Conservation (phyloP, 2,329 filamentous ascomycete genomes). For the Colletotrichum spinosum region DNA sequence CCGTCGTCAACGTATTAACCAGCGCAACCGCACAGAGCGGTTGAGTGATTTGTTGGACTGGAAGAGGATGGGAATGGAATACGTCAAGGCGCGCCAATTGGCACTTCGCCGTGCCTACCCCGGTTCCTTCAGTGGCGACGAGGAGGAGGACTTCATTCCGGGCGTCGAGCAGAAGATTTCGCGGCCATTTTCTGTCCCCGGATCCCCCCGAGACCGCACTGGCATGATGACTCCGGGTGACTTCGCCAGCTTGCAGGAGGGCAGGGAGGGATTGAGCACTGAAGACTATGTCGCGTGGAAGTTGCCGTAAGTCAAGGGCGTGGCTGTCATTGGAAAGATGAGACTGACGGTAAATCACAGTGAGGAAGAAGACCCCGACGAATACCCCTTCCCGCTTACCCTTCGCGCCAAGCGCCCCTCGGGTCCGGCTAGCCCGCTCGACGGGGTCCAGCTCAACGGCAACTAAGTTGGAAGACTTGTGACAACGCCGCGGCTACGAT, state of each 20-base stretch:
- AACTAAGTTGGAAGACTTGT: slow-evolving; percentile 19
- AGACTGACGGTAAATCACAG: slow-evolving; percentile 59
- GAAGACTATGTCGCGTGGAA: slow-evolving; percentile 99
- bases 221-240: slow-evolving; percentile 99
- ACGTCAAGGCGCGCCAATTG: slow-evolving; percentile 95
- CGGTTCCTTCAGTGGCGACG: slow-evolving; percentile 81
- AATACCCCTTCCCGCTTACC: slow-evolving; percentile 71
- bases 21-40: slow-evolving; percentile 95
- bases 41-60: slow-evolving; percentile 96
- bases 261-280: slow-evolving; percentile 89
- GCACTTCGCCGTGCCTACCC: slow-evolving; percentile 94
- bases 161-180: slow-evolving; percentile 96
- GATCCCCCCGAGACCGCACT: slow-evolving; percentile 87
- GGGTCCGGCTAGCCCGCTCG: slow-evolving; percentile 54
- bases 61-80: slow-evolving; percentile 99
- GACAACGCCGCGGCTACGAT: not conserved
- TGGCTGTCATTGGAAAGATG: not conserved
- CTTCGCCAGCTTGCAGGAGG: slow-evolving; percentile 96
- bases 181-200: slow-evolving; percentile 91
- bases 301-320: slow-evolving; percentile 80
- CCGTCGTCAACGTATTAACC: slow-evolving; percentile 96
- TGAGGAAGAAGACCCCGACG: slow-evolving; percentile 92
- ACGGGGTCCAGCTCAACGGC: slow-evolving; percentile 50
- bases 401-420: slow-evolving; percentile 64
- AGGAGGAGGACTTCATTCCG: slow-evolving; percentile 91